Percentiles rank a stretch among this genome's conserved stretches.
phyloP scores from a whole-genome alignment of 1,284 basidiomycete species.

The Polyporus tsugae region DNA sequence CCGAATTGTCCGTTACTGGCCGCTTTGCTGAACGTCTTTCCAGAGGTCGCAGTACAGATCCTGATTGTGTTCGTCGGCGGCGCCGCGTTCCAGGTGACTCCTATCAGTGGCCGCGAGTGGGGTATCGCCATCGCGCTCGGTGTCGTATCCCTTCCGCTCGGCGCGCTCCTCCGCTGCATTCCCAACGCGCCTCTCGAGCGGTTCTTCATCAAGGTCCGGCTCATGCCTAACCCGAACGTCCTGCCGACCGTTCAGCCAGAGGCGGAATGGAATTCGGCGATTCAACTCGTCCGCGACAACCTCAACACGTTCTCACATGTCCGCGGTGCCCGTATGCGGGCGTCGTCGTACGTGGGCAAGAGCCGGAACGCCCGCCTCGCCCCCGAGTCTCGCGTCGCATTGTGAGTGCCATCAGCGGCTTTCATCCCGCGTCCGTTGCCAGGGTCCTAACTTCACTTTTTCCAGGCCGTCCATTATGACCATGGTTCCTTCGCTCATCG shows the following conservation, averaged over 20 bases:
- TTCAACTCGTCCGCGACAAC: slow-evolving; percentile 85
- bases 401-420: slow-evolving; percentile 37
- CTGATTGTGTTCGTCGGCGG: slow-evolving; percentile 94
- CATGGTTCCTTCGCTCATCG: slow-evolving; percentile 90
- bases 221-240: slow-evolving; percentile 74
- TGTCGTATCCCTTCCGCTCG: slow-evolving; percentile 87
- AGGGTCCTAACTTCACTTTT: slow-evolving; percentile 32
- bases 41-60: slow-evolving; percentile 89
- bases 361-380: slow-evolving; percentile 68
- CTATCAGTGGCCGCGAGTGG: slow-evolving; percentile 88
- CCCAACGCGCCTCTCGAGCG: slow-evolving; percentile 86
- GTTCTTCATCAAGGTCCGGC: slow-evolving; percentile 68
- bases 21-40: slow-evolving; percentile 13
- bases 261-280: slow-evolving; percentile 77
- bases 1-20: slow-evolving; percentile 9
- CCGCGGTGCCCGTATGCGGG: slow-evolving; percentile 86
- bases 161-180: slow-evolving; percentile 81
- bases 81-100: slow-evolving; percentile 90
- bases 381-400: slow-evolving; percentile 51
- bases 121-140: slow-evolving; percentile 92
- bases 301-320: slow-evolving; percentile 83
- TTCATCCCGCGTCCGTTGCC: slow-evolving; percentile 7
- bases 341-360: slow-evolving; percentile 85
- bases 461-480: slow-evolving; percentile 77
- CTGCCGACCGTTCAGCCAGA: slow-evolving; percentile 73